Conservation (phyloP, 2,329 filamentous ascomycete genomes). For the Penicillium sp. region DNA sequence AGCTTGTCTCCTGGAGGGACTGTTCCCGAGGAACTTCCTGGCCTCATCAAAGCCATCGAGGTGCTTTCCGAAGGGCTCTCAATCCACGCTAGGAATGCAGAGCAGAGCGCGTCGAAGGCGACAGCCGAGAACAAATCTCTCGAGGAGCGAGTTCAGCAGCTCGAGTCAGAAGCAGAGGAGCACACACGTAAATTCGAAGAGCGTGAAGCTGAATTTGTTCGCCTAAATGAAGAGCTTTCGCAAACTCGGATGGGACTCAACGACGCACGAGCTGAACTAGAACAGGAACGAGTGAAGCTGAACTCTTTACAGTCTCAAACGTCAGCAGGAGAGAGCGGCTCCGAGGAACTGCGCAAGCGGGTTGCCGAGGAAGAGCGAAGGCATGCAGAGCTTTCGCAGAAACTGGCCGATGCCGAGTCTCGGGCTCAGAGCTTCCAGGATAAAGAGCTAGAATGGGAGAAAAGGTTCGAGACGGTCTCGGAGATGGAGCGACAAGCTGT, state of each 20-base stretch:
- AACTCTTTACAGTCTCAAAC: constrained; percentile 64
- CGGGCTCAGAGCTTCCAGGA: constrained; percentile 70
- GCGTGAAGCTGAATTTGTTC: constrained; percentile 50
- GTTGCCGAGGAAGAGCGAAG: constrained; percentile 71
- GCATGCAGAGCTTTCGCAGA: constrained; percentile 61
- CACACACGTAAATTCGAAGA: constrained; percentile 50
- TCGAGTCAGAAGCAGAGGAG: constrained; percentile 55
- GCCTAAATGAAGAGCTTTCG: constrained; percentile 52
- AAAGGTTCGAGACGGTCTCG: constrained; percentile 45
- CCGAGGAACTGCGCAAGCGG: constrained; percentile 68
- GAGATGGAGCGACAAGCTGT: constrained; percentile 35
- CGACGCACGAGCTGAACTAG: constrained; percentile 50
- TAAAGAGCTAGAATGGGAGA: constrained; percentile 64
- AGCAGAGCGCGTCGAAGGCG: constrained; percentile 57
- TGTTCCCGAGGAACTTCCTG: constrained; percentile 53
- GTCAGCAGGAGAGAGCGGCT: constrained; percentile 76
- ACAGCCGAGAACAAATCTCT: constrained; percentile 60
- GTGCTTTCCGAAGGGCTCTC: constrained; percentile 55
- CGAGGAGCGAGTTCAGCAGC: constrained; percentile 50
- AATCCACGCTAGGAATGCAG: constrained; percentile 55
- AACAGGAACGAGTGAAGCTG: constrained; percentile 65
- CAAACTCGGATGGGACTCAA: constrained; percentile 45
- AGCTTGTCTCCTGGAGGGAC: constrained; percentile 53
- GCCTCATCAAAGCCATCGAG: constrained; percentile 58
- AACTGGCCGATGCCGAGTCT: constrained; percentile 70